Evolutionary conservation across 2,329 filamentous ascomycete genomes (phyloP), one percentile per base, ranked within the genome.

Genomic region (Trichophyton benhamiae): DNA sequence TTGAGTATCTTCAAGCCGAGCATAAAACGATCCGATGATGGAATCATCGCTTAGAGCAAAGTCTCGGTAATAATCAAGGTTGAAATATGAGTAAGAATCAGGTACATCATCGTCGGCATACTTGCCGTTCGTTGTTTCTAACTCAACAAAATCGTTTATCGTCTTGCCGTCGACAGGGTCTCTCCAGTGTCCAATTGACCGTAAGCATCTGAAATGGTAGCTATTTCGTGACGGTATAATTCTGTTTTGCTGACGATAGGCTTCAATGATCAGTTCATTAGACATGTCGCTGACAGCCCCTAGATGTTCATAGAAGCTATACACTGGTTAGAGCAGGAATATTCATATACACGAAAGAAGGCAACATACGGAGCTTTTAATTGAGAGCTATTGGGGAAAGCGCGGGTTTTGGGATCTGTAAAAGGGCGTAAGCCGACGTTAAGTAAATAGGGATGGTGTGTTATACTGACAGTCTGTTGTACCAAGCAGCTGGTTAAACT

Each of bases 181-280:
- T 60, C 85, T 77, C 17, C 81, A 78, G 25, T 75, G 74, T 15
- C 82, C 81, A 60, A 89, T 80, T 55, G 79, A 76, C 65, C 81
- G 78, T n/a, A 89, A 75, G 67, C 83, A 86, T 70, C 86, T 81
- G 63, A 88, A 79, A 69, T 88, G 88, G 68, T 83, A 83, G 1
- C 83, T 72, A 17, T 75, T 74, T 63, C 82, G 81, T 20, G 67
- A 65, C 20, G 79, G 77, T 69, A 88, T 83, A 58, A 78, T 79
- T 7, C 74, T 69, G 25, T 78, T 74, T 72, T 89, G 86, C 38
- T 81, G 77, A 25, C 82, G 76, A 68, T 83, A 88, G 3, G 84
- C 82, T 70, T 84, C 87, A 30, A 79, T 73, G 17, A 89, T 73
- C n/a, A 85, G 72, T 0, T 74, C 68, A 67, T 87, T 83, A 3